Evolutionary conservation across 148 eudicot genomes (phyloP).

Genomic region (Persicaria maculosa): DNA sequence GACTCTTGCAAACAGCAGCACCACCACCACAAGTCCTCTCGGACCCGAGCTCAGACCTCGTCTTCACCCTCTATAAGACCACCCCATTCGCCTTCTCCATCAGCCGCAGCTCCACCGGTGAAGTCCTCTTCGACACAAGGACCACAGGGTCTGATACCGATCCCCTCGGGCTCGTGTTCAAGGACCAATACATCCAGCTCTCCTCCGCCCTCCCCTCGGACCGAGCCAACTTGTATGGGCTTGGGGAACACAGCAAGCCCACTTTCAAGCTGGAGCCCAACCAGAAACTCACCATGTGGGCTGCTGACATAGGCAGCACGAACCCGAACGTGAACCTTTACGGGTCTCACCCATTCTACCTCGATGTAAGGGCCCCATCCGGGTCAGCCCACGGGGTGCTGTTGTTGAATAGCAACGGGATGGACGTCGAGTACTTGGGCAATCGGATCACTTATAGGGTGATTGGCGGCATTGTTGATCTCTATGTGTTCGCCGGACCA

Average conservation of each 20-base stretch:
- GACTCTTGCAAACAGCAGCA: not conserved
- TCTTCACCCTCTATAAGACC: constrained; percentile 56
- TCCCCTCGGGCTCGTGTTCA: constrained; percentile 19
- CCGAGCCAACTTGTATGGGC: constrained; percentile 37
- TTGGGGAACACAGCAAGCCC: constrained; percentile 49
- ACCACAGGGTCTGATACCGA: not conserved
- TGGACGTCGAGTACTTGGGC: constrained; percentile 48
- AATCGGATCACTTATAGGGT: constrained; percentile 41
- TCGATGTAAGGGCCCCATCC: constrained; percentile 31
- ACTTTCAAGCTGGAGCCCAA: constrained; percentile 28
- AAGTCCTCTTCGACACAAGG: constrained; percentile 33
- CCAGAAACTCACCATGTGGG: constrained; percentile 47
- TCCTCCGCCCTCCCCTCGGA: constrained; percentile 29
- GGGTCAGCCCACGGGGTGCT: constrained; percentile 47
- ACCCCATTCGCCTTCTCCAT: constrained; percentile 71
- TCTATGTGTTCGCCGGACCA: constrained; percentile 42
- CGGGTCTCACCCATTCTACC: constrained; percentile 53
- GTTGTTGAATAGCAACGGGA: constrained; percentile 47
- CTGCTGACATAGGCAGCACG: constrained; percentile 35
- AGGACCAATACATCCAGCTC: constrained; percentile 37
- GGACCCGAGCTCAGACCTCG: constrained; percentile 47
- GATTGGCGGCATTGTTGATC: constrained; percentile 48
- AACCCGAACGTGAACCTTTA: constrained; percentile 26
- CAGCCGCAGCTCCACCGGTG: constrained; percentile 45
- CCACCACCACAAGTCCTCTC: constrained; percentile 11